Evolutionary conservation across 1,284 basidiomycete species (phyloP).

Genomic region (Apiotrichum siamense): DNA sequence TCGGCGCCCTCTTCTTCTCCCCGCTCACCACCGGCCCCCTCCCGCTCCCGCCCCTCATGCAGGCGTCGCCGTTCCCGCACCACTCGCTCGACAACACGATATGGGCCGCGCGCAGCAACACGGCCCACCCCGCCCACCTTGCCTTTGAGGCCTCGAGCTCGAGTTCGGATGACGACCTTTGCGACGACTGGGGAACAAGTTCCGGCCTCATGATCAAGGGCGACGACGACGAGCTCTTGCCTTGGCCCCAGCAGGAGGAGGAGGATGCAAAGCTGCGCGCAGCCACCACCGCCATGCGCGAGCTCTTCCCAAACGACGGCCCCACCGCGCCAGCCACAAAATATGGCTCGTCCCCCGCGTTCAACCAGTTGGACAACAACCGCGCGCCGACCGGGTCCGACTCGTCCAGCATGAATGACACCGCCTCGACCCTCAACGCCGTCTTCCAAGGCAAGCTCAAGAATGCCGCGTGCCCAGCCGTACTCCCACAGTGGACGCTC

Average conservation of each 20-base stretch:
- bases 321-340: no score
- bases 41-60: slow-evolving; percentile 15
- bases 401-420: slow-evolving; percentile 22
- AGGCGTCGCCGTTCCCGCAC: slow-evolving; percentile 39
- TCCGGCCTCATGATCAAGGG: slow-evolving; percentile 31
- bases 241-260: slow-evolving; percentile 27
- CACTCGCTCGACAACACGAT: slow-evolving; percentile 45
- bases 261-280: slow-evolving; percentile 38
- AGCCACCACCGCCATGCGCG: slow-evolving; percentile 39
- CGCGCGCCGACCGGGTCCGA: slow-evolving; percentile 22
- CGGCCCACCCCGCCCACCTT: slow-evolving; percentile 16
- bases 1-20: slow-evolving; percentile 32
- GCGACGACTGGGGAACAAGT: slow-evolving; percentile 36
- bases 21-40: slow-evolving; percentile 12
- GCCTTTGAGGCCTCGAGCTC: slow-evolving; percentile 29
- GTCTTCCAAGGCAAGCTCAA: slow-evolving; percentile 25
- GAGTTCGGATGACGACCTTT: slow-evolving; percentile 40
- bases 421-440: slow-evolving; percentile 16
- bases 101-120: slow-evolving; percentile 29
- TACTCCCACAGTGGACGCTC: slow-evolving; percentile 29
- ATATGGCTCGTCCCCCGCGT: slow-evolving; percentile 13
- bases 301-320: slow-evolving; percentile 31
- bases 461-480: slow-evolving; percentile 22
- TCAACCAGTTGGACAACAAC: slow-evolving; percentile 34
- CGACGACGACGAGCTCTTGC: slow-evolving; percentile 20